phyloP scores from a whole-genome alignment of 2,329 filamentous ascomycete genomes.

The Fusarium paranaense region DNA sequence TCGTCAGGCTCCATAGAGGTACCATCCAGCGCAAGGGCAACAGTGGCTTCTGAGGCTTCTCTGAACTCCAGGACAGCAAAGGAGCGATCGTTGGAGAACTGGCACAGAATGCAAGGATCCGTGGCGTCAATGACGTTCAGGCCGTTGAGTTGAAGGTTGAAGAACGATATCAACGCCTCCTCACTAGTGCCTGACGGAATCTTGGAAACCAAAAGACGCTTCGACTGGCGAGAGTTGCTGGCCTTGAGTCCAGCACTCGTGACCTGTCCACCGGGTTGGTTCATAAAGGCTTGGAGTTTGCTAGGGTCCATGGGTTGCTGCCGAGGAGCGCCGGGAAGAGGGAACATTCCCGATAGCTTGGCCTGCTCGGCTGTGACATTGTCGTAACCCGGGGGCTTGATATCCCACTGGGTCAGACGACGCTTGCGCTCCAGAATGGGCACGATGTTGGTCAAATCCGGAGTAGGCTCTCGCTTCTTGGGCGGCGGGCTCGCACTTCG shows the following conservation, averaged over 20 bases:
- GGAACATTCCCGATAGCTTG: slow-evolving; percentile 99
- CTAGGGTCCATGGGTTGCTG: slow-evolving; percentile 96
- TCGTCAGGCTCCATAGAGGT: slow-evolving; percentile 86
- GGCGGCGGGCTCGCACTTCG: slow-evolving; percentile 83
- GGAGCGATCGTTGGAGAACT: slow-evolving; percentile 80
- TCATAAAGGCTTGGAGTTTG: slow-evolving; percentile 95
- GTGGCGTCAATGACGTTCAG: slow-evolving; percentile 87
- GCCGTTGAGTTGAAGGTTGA: slow-evolving; percentile 97
- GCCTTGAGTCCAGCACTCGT: slow-evolving; percentile 88
- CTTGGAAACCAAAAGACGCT: slow-evolving; percentile 90
- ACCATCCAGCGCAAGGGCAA: slow-evolving; percentile 90
- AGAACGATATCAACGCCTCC: slow-evolving; percentile 83
- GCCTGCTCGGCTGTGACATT: slow-evolving; percentile 98
- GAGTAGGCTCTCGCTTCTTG: slow-evolving; percentile 95
- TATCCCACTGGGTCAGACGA: slow-evolving; percentile 98
- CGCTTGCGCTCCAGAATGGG: slow-evolving; percentile 88
- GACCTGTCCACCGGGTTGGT: slow-evolving; percentile 79
- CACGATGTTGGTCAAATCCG: slow-evolving; percentile 89
- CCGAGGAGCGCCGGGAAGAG: slow-evolving; percentile 91
- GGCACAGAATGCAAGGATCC: slow-evolving; percentile 87
- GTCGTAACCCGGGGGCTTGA: slow-evolving; percentile 97
- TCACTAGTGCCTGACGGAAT: slow-evolving; percentile 79
- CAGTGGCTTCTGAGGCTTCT: slow-evolving; percentile 85
- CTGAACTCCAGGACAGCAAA: slow-evolving; percentile 96
- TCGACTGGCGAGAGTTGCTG: slow-evolving; percentile 92